Percentiles rank a stretch among this genome's conserved stretches.
Evolutionary conservation across 441 rosid genomes (phyloP).

Genomic region (Codiaeum variegatum): DNA sequence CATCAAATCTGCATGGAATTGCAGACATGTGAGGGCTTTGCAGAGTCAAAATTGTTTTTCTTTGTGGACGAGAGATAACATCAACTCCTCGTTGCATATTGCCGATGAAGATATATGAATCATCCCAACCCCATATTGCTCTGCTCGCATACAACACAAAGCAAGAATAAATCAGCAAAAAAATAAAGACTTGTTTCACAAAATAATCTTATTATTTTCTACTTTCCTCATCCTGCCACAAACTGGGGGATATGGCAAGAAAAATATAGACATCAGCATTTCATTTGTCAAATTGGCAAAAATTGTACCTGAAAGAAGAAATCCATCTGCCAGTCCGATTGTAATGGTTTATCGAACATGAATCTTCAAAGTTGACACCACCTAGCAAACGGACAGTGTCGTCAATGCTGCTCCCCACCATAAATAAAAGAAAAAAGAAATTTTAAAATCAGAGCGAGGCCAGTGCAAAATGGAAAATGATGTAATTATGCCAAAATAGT

Average conservation of each 20-base stretch:
- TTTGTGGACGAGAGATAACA: constrained; percentile 41
- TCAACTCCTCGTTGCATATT: constrained; percentile 60
- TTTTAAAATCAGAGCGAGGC: not conserved
- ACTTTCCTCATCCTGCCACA: not conserved
- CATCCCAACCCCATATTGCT: constrained; percentile 93
- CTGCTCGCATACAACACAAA: constrained; percentile 30
- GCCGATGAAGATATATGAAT: constrained; percentile 57
- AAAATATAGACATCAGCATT: not conserved
- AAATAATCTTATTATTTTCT: not conserved
- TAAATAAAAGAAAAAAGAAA: constrained; percentile 1
- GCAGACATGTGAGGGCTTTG: constrained; percentile 44
- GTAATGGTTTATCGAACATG: constrained; percentile 43
- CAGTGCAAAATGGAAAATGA: not conserved
- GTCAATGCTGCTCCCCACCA: constrained; percentile 45
- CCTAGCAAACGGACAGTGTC: constrained; percentile 45
- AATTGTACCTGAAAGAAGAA: constrained; percentile 56
- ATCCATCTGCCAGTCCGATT: constrained; percentile 71
- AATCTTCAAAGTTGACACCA: constrained; percentile 49
- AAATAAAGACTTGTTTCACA: not conserved
- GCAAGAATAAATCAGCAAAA: not conserved
- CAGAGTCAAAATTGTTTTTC: constrained; percentile 37
- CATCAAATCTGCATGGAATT: constrained; percentile 59
- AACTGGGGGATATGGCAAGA: not conserved
- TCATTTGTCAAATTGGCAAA: constrained; percentile 2
- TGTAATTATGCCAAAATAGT: not conserved